Percentiles rank a stretch among this genome's conserved stretches.
Conservation (phyloP, 73 alveolate species). For the Blepharisma stoltei region DNA sequence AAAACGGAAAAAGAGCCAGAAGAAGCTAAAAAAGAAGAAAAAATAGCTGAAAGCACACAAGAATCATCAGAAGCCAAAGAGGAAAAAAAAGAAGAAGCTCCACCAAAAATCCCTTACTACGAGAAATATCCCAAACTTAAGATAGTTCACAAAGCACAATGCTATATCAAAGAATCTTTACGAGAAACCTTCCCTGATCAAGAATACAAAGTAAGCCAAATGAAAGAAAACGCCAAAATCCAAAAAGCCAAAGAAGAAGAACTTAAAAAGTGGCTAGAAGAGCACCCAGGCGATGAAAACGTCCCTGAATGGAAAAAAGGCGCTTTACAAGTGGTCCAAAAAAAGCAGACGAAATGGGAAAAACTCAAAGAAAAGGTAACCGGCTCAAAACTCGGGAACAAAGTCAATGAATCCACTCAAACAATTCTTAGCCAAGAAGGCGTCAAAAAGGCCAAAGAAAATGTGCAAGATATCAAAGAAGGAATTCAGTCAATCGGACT, state of each 20-base stretch:
- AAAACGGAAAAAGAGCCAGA: not conserved
- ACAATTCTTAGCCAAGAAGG: not conserved
- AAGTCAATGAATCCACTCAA: not conserved
- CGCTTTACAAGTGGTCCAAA: slow-evolving; percentile 21
- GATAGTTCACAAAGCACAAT: too few species aligned
- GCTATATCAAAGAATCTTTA: not conserved
- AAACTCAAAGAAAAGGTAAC: slow-evolving; percentile 13
- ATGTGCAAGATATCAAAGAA: not conserved
- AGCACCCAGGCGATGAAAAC: not conserved
- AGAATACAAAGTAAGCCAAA: not conserved
- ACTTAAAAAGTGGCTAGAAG: not conserved
- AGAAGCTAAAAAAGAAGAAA: not conserved
- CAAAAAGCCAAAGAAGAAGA: not conserved
- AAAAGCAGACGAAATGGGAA: slow-evolving; percentile 17
- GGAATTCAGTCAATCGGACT: too few species aligned
- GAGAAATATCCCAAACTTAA: too few species aligned
- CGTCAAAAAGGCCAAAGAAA: slow-evolving; percentile 5
- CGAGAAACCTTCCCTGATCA: slow-evolving; percentile 16
- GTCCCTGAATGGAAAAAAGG: slow-evolving; percentile 26
- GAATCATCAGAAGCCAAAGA: not conserved
- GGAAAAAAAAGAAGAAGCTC: not conserved
- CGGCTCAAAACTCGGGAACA: not conserved
- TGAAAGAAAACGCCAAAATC: not conserved
- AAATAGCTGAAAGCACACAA: not conserved
- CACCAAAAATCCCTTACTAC: not conserved